Evolutionary conservation across 169 alveolate species (phyloP), one percentile per base, ranked within the genome.

Genomic region (Plasmodium sp.): DNA sequence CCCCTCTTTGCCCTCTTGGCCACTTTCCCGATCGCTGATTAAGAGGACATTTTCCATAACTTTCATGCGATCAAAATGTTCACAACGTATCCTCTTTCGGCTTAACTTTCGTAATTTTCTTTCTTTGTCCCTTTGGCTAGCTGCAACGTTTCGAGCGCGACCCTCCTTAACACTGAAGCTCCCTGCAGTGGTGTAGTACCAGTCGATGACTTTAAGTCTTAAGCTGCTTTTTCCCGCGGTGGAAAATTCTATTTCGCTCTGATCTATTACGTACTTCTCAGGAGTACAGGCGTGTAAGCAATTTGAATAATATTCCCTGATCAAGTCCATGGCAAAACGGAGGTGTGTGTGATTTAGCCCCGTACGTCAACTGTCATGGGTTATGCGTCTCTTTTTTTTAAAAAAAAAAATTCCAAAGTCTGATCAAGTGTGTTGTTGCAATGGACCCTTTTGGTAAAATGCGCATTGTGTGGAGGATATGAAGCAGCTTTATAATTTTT

Each of bases 251-350:
- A 85, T 85, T 51, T 85, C 93, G 14, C 45, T 85, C 67, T 85
- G 93, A 56, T 85, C 93, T 51, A 85, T 85, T 31, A 77, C 84
- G 67, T 85, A 85, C 71, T 85, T 85, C 72, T 51, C 93, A 16
- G 93, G 93, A 27, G 84, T 31, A 77, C 93, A 85, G 18, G 80
- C 82, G 67, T 31, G 58, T 31, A 85, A 16, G 39, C 93, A 85
- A 39, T 48, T 85, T 12, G 75, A 48, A 67, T 77, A 85, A 75
- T 85, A 85, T 33, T 74, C 22, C 51, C 81, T 85, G 18, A 85
- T 54, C 39, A 51, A 54, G 62, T 85, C 48, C 93, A 85, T 85
- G 7, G 9, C 75, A 34, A 36, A 81, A 51, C 39, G 77, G 41
- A 67, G 77, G 43, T 67, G 39, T 67, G 39, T 18, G 77, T 2